Percentiles rank a stretch among this genome's conserved stretches.
These are phyloP conservation scores for Trichoderma lentiforme DNA, from an alignment of 2,329 filamentous ascomycete species.

Conservation along the genomic window DNA sequence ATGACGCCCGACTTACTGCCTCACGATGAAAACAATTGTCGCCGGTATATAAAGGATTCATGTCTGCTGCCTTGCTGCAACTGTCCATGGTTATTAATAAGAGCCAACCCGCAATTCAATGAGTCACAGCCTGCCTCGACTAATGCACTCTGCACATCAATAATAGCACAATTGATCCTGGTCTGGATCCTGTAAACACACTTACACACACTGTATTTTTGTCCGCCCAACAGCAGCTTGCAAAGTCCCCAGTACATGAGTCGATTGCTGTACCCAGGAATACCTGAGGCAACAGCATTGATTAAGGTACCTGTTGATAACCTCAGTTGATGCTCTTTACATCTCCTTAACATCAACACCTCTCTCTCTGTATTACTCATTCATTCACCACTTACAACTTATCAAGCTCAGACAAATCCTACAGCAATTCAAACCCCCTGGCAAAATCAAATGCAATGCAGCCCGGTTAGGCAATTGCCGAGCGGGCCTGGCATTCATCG, in stretches of 20 bases:
- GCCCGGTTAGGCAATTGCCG: conserved; percentile 13
- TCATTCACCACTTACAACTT: background rate
- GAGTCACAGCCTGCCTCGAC: background rate
- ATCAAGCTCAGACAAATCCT: background rate
- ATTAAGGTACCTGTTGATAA: background rate
- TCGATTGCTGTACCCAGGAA: background rate
- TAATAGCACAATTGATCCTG: background rate
- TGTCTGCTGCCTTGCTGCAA: background rate
- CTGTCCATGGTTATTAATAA: background rate
- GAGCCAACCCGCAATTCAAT: background rate
- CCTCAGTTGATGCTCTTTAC: background rate
- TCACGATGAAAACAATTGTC: background rate
- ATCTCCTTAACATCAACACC: background rate
- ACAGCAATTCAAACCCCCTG: background rate
- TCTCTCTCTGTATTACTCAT: background rate
- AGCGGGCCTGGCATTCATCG: background rate
- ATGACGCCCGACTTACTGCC: background rate
- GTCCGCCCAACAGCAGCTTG: background rate
- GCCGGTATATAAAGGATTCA: background rate
- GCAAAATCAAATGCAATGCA: background rate
- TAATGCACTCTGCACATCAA: background rate
- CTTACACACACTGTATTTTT: background rate
- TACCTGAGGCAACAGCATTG: background rate
- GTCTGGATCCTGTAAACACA: background rate
- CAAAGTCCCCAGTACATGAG: background rate